These are phyloP conservation scores for Pelargonium myrrhifolium DNA, from an alignment of 441 rosid species.

Conservation along the genomic window DNA sequence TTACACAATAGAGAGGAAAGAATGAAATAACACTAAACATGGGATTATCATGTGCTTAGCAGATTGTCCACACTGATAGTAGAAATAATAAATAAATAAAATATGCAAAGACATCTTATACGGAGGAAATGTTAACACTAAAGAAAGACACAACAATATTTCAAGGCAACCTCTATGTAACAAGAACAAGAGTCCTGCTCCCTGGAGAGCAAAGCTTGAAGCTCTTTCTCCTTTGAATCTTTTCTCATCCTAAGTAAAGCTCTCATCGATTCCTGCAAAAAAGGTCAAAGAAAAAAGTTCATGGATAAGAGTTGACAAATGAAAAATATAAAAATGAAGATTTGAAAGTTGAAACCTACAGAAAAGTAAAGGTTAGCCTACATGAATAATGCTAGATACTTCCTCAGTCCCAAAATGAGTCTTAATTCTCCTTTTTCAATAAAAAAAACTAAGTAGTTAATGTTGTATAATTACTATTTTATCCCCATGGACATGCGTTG, in stretches of 20 bases:
- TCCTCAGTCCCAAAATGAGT: too few relatives aligned
- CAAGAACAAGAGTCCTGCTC: conserved; percentile 79
- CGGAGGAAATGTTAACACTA: conserved; percentile 4
- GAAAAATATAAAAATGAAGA: not conserved
- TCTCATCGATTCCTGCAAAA: conserved; percentile 62
- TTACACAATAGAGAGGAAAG: not conserved
- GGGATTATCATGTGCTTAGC: not conserved
- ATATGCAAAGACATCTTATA: conserved; percentile 1
- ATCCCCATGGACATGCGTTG: too few relatives aligned
- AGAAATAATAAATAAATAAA: not conserved
- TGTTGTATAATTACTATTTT: too few relatives aligned
- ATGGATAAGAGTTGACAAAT: too few relatives aligned
- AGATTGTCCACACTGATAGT: not conserved
- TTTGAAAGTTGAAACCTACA: not conserved
- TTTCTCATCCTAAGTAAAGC: conserved; percentile 74
- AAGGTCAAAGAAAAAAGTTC: not conserved
- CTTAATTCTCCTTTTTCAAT: too few relatives aligned
- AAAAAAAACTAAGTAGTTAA: too few relatives aligned
- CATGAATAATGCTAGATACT: not conserved
- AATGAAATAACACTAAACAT: not conserved
- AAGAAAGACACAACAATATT: conserved; percentile 1
- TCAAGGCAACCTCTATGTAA: conserved; percentile 60
- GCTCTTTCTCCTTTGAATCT: conserved; percentile 75
- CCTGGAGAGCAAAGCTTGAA: conserved; percentile 75
- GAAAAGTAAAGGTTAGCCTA: not conserved